These are phyloP conservation scores for Diaporthe citrichinensis DNA, from an alignment of 2,329 filamentous ascomycete species.

Conservation along the genomic window DNA sequence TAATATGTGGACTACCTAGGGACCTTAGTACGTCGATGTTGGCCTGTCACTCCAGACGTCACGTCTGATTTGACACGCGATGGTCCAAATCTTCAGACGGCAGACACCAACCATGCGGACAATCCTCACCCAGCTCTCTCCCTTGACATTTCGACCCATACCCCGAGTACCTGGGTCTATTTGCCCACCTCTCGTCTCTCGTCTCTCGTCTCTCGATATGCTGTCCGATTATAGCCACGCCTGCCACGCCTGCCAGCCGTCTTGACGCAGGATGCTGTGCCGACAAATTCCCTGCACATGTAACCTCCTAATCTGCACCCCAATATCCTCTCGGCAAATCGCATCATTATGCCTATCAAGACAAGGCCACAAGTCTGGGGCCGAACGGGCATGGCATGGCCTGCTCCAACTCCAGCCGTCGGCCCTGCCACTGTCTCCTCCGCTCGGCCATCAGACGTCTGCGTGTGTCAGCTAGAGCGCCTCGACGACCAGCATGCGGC, in stretches of 20 bases:
- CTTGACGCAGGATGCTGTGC: not conserved
- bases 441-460: slow-evolving; percentile 19
- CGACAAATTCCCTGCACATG: not conserved
- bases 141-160: not conserved
- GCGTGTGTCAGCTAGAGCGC: slow-evolving; percentile 30
- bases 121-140: not conserved
- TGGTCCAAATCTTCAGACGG: slow-evolving; percentile 23
- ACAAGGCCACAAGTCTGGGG: slow-evolving; percentile 3
- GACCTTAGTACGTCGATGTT: no score
- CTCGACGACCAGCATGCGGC: slow-evolving; percentile 13
- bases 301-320: slow-evolving; percentile 21
- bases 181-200: not conserved
- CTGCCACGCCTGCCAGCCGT: not conserved
- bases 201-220: not conserved
- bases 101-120: slow-evolving; percentile 1
- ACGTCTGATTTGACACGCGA: slow-evolving; percentile 29
- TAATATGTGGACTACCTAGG: not conserved
- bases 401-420: not conserved
- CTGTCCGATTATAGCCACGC: not conserved
- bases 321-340: slow-evolving; percentile 12
- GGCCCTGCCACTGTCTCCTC: slow-evolving; percentile 1
- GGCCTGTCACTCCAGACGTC: slow-evolving; percentile 31
- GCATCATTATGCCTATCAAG: slow-evolving; percentile 14
- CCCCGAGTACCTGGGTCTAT: not conserved
- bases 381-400: not conserved